These are phyloP conservation scores for Mariannaea sp. DNA, from an alignment of 2,329 filamentous ascomycete genomes.

Conservation along the genomic window DNA sequence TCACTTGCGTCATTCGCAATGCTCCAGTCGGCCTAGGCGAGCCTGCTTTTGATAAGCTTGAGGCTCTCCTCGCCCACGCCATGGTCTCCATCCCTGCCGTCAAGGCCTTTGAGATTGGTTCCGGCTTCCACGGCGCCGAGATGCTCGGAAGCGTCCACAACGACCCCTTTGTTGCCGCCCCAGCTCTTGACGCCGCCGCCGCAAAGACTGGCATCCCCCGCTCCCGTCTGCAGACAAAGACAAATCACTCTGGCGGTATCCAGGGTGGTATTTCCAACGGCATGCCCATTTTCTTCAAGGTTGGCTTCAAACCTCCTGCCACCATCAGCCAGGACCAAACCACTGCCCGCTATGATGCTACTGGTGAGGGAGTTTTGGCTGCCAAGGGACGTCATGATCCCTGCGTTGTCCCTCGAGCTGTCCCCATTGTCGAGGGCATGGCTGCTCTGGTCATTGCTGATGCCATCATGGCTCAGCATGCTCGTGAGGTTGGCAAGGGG, in stretches of 20 bases:
- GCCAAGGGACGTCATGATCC: constrained; percentile 96
- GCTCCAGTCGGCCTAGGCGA: constrained; percentile 86
- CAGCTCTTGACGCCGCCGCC: constrained; percentile 52
- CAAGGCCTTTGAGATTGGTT: constrained; percentile 95
- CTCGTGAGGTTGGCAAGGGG: constrained; percentile 50
- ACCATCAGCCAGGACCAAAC: constrained; percentile 89
- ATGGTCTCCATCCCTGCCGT: constrained; percentile 95
- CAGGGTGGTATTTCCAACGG: constrained; percentile 97
- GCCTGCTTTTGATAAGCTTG: constrained; percentile 93
- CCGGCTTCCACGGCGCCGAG: constrained; percentile 85
- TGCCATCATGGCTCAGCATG: constrained; percentile 81
- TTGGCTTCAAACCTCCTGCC: constrained; percentile 92
- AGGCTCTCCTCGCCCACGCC: constrained; percentile 87
- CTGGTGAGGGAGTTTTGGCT: constrained; percentile 73
- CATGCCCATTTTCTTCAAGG: constrained; percentile 89
- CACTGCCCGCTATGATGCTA: constrained; percentile 79
- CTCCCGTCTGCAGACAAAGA: constrained; percentile 73
- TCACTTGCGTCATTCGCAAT: constrained; percentile 91
- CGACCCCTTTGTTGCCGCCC: constrained; percentile 60
- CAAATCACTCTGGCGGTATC: constrained; percentile 93
- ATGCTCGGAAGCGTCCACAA: constrained; percentile 91
- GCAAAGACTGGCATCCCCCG: constrained; percentile 51
- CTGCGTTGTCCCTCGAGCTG: constrained; percentile 85
- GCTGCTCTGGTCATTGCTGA: constrained; percentile 86
- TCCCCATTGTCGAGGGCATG: constrained; percentile 92